Evolutionary conservation across 306 rosid species (phyloP).

Genomic region (Vigna hirtella): DNA sequence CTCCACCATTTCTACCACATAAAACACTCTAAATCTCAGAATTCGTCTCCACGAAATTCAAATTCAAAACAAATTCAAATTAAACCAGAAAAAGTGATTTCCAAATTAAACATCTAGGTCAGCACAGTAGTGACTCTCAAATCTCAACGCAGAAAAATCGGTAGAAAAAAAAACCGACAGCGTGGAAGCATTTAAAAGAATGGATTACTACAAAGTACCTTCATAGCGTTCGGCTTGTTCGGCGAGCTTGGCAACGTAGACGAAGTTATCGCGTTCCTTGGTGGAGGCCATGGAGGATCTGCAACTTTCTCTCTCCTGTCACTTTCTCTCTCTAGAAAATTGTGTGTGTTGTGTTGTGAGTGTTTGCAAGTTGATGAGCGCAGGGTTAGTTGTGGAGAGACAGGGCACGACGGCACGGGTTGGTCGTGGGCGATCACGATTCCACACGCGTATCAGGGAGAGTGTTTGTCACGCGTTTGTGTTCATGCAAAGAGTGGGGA

Average conservation of each 20-base stretch:
- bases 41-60: background rate
- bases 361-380: background rate
- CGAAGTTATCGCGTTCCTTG: constrained; percentile 58
- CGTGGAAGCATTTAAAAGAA: background rate
- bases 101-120: background rate
- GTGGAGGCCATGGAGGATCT: constrained; percentile 56
- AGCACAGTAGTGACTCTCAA: background rate
- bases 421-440: background rate
- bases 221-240: constrained; percentile 81
- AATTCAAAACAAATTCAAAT: constrained; percentile 30
- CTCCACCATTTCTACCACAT: constrained; percentile 66
- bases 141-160: background rate
- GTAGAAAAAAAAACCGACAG: background rate
- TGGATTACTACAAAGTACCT: constrained; percentile 23
- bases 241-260: constrained; percentile 73
- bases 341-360: background rate
- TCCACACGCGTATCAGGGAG: constrained; percentile 18
- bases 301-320: constrained; percentile 30
- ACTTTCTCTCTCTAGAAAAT: constrained; percentile 26
- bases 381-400: constrained; percentile 31
- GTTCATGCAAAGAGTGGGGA: background rate
- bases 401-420: constrained; percentile 38
- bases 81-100: background rate
- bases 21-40: background rate
- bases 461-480: constrained; percentile 24